Base-by-base conservation (phyloP, 208 protist genomes). In the Trypanosoma scelopori region DNA sequence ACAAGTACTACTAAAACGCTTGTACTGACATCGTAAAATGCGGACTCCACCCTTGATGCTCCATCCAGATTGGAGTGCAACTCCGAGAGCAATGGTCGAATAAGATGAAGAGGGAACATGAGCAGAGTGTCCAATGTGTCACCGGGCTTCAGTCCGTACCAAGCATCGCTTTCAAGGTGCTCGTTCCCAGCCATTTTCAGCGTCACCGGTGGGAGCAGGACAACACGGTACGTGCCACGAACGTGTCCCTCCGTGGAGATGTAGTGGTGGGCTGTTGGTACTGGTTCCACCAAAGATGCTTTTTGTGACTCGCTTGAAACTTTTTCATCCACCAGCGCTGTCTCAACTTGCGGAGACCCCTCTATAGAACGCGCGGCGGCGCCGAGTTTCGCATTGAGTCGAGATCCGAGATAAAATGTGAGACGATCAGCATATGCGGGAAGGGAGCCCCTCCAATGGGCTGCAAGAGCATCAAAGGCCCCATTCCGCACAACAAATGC, bases 1-100 rank as follows among this genome's bases (percentile, higher is more conserved):
- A 93, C 57, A 48, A 87, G 61, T 23, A 91, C 76, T 3, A 80
- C 69, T 35, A 93, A 65, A 7, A 82, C 87, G 71, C 91, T 91
- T 2, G 87, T 71, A 43, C 65, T 71, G 16, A 69, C 65, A 63
- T 93, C 87, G 32, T 81, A 66, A 72, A 83, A 72, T 3, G 65
- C 76, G 55, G 81, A 74, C 48, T 86, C 79, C 25, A 91, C 23
- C 53, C 37, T 59, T 7, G 82, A 84, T 5, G 42, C 39, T 25
- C 74, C 82, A 6, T 65, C 25, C 6, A 81, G 27, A 18, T 51
- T 37, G 0, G 82, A 87, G 63, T 82, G 76, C 73, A 93, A 81
- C 55, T 63, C 79, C 68, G 89, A 60, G 46, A 93, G 63, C 20
- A 56, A 74, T 37, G 87, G 87, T 1, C 87, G 82, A 9, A 86